Base-by-base conservation (phyloP, 768 basidiomycete genomes). In the Phaeolepiota aurea region DNA sequence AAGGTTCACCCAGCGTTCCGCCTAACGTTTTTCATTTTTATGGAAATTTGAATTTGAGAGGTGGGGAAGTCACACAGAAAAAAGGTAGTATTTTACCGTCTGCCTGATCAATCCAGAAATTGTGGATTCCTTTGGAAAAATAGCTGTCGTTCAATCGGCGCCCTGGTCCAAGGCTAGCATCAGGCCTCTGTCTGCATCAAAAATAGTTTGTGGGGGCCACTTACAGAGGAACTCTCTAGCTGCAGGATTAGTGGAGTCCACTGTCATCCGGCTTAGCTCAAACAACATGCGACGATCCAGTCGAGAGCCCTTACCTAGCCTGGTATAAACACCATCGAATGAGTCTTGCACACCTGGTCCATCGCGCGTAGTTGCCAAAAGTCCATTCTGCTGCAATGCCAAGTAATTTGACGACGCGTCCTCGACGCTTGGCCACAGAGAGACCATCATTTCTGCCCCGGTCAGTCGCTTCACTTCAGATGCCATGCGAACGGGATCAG, bases 61-160 rank as follows among this genome's bases (percentile, higher is more conserved):
- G n/a, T n/a, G n/a, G n/a, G n/a, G n/a, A n/a, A n/a, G n/a, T n/a
- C n/a, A n/a, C n/a, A n/a, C n/a, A n/a, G n/a, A n/a, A n/a, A n/a
- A n/a, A 28, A 14, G 3, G 10, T 10, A n/a, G 20, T 16, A 20
- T 33, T 51, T 15, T 33, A 58, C 57, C 62, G 40, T 64, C 62
- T n/a, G 56, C 62, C 47, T 62, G 61, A 41, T 64, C 62, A 23
- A 62, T 64, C 61, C 62, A 64, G 38, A 61, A 62, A 44, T 62
- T 62, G 38, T 60, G 59, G 20, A 64, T 59, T 3, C 62, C 62
- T 31, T 53, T 58, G 3, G 62, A 63, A 43, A 57, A 62, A 20
- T 63, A 63, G 39, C 61, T 62, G 15, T 62, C 54, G 35, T 63
- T 63, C 37, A 63, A 40, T 3, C 56, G 53, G 44, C 48, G 58